A percentile compares a stretch with the other conserved stretches of the same genome.
These are phyloP conservation scores for Eucalyptus microcorys DNA, from an alignment of 345 rosid genomes.

Conservation along the genomic window DNA sequence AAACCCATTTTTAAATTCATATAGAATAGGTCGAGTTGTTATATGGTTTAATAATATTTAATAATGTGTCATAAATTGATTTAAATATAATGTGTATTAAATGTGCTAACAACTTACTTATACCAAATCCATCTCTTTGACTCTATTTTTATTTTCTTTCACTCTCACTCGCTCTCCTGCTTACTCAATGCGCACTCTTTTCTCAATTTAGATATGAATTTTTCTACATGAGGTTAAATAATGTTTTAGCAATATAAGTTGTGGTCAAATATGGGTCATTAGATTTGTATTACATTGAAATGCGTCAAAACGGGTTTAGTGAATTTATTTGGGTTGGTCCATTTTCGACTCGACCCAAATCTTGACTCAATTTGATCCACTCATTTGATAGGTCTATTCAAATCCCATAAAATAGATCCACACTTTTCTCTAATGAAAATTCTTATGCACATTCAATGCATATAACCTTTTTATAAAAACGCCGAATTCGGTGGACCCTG, in stretches of 20 bases:
- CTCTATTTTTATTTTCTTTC: too few relatives aligned
- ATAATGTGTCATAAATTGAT: too few relatives aligned
- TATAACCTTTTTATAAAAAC: not conserved
- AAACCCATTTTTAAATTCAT: not conserved
- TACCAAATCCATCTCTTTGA: not conserved
- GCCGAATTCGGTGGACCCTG: not conserved
- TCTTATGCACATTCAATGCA: not conserved
- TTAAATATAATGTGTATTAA: too few relatives aligned
- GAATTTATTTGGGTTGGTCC: too few relatives aligned
- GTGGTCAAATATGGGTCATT: too few relatives aligned
- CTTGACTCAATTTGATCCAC: accelerated
- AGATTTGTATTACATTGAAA: not conserved
- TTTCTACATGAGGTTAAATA: not conserved
- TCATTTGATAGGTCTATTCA: not conserved
- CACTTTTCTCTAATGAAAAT: not conserved
- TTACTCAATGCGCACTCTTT: not conserved
- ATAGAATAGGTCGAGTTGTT: not conserved
- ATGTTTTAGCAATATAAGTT: not conserved
- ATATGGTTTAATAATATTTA: not conserved
- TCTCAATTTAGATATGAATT: not conserved
- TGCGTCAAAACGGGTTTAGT: too few relatives aligned
- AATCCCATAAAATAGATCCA: too few relatives aligned
- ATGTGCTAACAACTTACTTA: not conserved
- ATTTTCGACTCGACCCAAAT: too few relatives aligned
- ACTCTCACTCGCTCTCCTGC: accelerated